These are phyloP conservation scores for Aspergillus uvarum DNA, from an alignment of 2,329 filamentous ascomycete genomes.

Conservation along the genomic window DNA sequence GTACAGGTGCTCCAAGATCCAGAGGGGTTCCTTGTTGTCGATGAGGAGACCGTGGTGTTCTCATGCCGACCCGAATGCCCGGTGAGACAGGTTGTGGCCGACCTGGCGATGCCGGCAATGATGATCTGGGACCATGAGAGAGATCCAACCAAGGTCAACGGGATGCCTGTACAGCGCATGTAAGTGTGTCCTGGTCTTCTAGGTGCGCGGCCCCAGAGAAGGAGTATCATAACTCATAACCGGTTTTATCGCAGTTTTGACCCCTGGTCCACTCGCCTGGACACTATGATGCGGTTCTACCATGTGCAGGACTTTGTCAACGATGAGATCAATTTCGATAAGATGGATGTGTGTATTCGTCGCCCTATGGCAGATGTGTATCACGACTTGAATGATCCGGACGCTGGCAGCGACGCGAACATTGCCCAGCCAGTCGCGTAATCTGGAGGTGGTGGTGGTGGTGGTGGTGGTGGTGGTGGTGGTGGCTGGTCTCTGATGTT, in stretches of 20 bases:
- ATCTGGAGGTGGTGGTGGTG: background rate
- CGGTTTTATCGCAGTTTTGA: background rate
- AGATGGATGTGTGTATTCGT: background rate
- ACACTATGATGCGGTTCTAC: background rate
- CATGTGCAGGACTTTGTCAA: background rate
- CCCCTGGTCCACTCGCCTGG: background rate
- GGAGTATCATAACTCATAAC: background rate
- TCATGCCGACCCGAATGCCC: slow-evolving; percentile 26
- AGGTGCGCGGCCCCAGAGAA: background rate
- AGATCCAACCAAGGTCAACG: background rate
- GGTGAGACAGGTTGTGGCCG: slow-evolving; percentile 36
- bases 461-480: background rate
- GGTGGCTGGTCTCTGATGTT: background rate
- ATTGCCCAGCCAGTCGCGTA: background rate
- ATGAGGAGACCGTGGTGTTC: slow-evolving; percentile 33
- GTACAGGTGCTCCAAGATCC: slow-evolving; percentile 17
- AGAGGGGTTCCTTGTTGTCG: slow-evolving; percentile 32
- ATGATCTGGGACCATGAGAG: slow-evolving; percentile 16
- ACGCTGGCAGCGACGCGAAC: background rate
- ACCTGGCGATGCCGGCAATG: slow-evolving; percentile 29
- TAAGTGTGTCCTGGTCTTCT: background rate
- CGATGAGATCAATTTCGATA: background rate
- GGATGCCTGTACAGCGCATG: background rate
- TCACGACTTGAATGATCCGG: too few species aligned
- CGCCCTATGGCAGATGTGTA: too few species aligned